phyloP scores from a whole-genome alignment of 805 yeast genomes.

The Nakazawaea pomicola region DNA sequence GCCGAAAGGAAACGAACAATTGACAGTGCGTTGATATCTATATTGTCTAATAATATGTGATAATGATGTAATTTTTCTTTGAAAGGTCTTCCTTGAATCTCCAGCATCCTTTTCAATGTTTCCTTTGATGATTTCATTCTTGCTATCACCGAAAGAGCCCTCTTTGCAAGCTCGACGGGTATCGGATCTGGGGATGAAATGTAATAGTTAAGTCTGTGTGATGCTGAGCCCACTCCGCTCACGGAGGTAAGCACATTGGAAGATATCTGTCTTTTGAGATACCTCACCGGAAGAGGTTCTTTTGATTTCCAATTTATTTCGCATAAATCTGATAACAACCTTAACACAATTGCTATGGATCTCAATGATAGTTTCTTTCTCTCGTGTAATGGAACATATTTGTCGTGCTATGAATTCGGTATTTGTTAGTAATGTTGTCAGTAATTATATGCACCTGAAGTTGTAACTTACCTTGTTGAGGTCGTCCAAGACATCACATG shows the following conservation, averaged over 20 bases:
- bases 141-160: slow-evolving; percentile 11
- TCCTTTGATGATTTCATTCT: slow-evolving; percentile 13
- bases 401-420: slow-evolving; percentile 18
- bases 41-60: slow-evolving; percentile 22
- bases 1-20: slow-evolving; percentile 44
- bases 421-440: neutral
- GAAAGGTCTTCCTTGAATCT: slow-evolving; percentile 10
- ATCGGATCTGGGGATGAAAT: slow-evolving; percentile 27
- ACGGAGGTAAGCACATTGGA: slow-evolving; percentile 20
- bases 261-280: slow-evolving; percentile 19
- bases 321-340: slow-evolving; percentile 35
- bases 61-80: slow-evolving; percentile 17
- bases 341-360: slow-evolving; percentile 31
- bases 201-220: slow-evolving; percentile 28
- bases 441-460: no score
- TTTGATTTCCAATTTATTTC: slow-evolving; percentile 34
- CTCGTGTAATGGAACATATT: slow-evolving; percentile 21
- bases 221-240: slow-evolving; percentile 26
- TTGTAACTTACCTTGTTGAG: slow-evolving; percentile 22
- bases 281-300: slow-evolving; percentile 19
- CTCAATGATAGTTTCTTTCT: slow-evolving; percentile 23
- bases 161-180: slow-evolving; percentile 20
- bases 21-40: slow-evolving; percentile 34
- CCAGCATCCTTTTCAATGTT: slow-evolving; percentile 14
- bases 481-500: slow-evolving; percentile 21